Base-by-base conservation (phyloP, 345 rosid genomes). In the Citrus glauca region DNA sequence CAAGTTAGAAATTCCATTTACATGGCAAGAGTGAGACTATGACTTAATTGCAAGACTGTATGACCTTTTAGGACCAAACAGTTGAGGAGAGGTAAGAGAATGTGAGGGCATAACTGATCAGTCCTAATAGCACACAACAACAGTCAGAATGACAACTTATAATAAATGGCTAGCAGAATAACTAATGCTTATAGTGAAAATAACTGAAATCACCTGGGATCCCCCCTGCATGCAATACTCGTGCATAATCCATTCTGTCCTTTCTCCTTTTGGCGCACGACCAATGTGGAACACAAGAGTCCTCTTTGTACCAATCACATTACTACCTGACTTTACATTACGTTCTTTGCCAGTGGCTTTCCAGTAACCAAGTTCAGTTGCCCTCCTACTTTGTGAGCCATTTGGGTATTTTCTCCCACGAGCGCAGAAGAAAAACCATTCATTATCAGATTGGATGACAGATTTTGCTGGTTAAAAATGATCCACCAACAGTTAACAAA, bases 221-320 rank as follows among this genome's bases (percentile, higher is more conserved):
- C 80, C 83, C 11, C 90, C 94, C 2, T 78, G 67, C 89, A 89
- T 83, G 76, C 94, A 91, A 75, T 86, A 95, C 77, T 95, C 98
- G 30, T 95, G 97, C 94, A 95, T 90, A 65, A 92, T 95, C 98
- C 99, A 93, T 73, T 93, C 99, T 0, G 99, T 95, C 84, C 98
- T 87, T 71, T 95, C 94, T 8, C 97, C 98, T 32, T 86, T 91
- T 1, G 99, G 97, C 1, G 96, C 99, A 48, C 99, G 97, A 65
- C 99, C 98, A 0, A 77, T 50, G 75, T 95, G 99, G 81, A 95
- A 93, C 20, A 95, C 96, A 0, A 95, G 96, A 45, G 99, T 93
- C 85, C 99, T 92, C 83, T 95, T 95, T 6, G 93, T 88, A 22
- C 99, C 99, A 71, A 93, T 88, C 24, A 88, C 81, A 27, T 73